Evolutionary conservation across 2,329 filamentous ascomycete species (phyloP).

Genomic region (Exophiala phaeomuriformis): DNA sequence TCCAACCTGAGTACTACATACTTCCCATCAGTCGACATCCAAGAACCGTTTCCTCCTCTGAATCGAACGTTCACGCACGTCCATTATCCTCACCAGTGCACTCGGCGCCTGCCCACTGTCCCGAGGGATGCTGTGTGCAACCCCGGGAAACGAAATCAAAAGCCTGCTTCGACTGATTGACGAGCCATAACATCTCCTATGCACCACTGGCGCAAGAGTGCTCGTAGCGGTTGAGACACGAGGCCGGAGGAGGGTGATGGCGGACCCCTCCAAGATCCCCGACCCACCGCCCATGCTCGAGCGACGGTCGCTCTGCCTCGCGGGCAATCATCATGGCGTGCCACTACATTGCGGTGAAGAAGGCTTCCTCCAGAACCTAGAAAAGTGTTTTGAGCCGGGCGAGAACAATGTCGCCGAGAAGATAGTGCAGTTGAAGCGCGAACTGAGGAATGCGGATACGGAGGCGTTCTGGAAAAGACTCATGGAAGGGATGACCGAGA

Average conservation of each 20-base stretch:
- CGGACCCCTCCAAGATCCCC: not conserved
- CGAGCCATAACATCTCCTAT: not conserved
- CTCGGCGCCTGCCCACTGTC: not conserved
- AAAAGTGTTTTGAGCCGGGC: constrained; percentile 37
- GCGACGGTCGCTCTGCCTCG: constrained; percentile 39
- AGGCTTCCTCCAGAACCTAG: constrained; percentile 37
- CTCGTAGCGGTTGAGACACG: not conserved
- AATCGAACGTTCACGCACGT: no score
- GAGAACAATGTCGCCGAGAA: constrained; percentile 57
- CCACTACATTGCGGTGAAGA: constrained; percentile 40
- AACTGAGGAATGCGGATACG: constrained; percentile 46
- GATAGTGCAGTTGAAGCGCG: constrained; percentile 52
- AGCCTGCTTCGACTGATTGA: not conserved
- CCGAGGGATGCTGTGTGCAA: not conserved
- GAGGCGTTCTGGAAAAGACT: constrained; percentile 58
- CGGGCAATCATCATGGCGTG: constrained; percentile 36
- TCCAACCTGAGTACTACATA: no score
- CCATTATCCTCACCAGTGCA: no score
- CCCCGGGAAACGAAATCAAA: not conserved
- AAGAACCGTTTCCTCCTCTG: no score
- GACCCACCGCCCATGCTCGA: constrained; percentile 23
- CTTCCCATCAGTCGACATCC: no score
- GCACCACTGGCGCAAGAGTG: not conserved
- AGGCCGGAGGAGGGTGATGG: constrained; percentile 12
- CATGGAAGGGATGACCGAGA: constrained; percentile 56